These are phyloP conservation scores for Clitoria ternatea DNA, from an alignment of 306 rosid species.

Conservation along the genomic window DNA sequence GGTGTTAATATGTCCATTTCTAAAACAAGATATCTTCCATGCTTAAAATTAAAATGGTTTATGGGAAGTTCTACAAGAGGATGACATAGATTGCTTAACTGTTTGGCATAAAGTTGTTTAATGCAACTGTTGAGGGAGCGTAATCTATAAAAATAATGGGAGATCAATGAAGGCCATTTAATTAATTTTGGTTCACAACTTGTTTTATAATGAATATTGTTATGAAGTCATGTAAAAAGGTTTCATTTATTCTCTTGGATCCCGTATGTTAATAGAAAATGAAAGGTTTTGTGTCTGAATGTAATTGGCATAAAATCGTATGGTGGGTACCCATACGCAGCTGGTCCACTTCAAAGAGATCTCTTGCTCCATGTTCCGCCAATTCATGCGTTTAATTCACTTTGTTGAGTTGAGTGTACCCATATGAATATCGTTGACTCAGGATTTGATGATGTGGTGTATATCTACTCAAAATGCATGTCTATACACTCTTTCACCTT, in stretches of 20 bases:
- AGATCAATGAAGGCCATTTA: constrained; percentile 36
- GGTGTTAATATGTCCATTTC: neutral
- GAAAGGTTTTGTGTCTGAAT: constrained; percentile 44
- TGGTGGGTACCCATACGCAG: constrained; percentile 45
- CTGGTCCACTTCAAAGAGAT: constrained; percentile 36
- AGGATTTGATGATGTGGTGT: neutral
- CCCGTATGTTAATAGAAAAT: no score
- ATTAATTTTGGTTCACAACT: constrained; percentile 21
- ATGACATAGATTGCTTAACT: constrained; percentile 35
- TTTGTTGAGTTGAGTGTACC: neutral
- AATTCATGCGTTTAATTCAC: constrained; percentile 18
- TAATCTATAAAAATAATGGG: constrained; percentile 26
- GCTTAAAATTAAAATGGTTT: constrained; percentile 6
- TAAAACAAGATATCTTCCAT: constrained; percentile 4
- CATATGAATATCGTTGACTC: neutral
- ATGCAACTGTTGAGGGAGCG: constrained; percentile 12
- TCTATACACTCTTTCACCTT: no score
- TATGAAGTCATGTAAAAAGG: constrained; percentile 22
- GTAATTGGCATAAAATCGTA: constrained; percentile 41
- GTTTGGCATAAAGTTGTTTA: constrained; percentile 36
- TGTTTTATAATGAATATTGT: neutral
- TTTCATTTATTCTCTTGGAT: constrained; percentile 19
- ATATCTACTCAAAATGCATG: neutral
- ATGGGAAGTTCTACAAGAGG: neutral
- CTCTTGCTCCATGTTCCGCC: constrained; percentile 21